These are phyloP conservation scores for Candida mattraensis DNA, from an alignment of 805 yeast species.

Conservation along the genomic window DNA sequence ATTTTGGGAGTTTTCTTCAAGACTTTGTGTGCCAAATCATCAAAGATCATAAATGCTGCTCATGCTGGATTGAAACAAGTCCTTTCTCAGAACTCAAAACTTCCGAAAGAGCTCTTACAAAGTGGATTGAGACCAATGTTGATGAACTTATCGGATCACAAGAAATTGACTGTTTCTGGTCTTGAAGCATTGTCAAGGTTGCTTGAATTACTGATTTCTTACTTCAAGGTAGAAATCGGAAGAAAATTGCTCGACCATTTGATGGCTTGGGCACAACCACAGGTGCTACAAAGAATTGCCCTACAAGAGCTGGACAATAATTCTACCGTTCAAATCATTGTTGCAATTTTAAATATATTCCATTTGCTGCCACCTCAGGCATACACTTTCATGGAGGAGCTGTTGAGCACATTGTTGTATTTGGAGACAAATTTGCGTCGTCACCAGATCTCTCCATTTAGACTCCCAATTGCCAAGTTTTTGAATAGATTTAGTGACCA, in stretches of 20 bases:
- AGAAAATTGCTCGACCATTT: conserved; percentile 88
- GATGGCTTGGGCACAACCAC: conserved; percentile 93
- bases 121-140: conserved; percentile 93
- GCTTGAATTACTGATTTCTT: conserved; percentile 81
- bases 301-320: conserved; percentile 79
- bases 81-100: conserved; percentile 77
- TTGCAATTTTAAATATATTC: conserved; percentile 87
- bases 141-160: conserved; percentile 92
- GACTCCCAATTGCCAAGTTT: conserved; percentile 86
- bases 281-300: conserved; percentile 70
- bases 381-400: conserved; percentile 84
- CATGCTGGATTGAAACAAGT: conserved; percentile 84
- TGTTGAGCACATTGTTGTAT: conserved; percentile 70
- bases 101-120: conserved; percentile 94
- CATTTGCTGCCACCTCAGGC: conserved; percentile 92
- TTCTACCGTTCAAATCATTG: conserved; percentile 80
- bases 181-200: conserved; percentile 87
- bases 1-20: conserved; percentile 94
- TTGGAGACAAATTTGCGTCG: conserved; percentile 84
- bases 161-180: conserved; percentile 84
- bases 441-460: conserved; percentile 83
- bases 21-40: conserved; percentile 81
- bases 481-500: conserved; percentile 79
- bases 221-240: conserved; percentile 96
- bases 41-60: conserved; percentile 90